Evolutionary conservation across 148 eudicot species (phyloP).

Genomic region (Silene conica): DNA sequence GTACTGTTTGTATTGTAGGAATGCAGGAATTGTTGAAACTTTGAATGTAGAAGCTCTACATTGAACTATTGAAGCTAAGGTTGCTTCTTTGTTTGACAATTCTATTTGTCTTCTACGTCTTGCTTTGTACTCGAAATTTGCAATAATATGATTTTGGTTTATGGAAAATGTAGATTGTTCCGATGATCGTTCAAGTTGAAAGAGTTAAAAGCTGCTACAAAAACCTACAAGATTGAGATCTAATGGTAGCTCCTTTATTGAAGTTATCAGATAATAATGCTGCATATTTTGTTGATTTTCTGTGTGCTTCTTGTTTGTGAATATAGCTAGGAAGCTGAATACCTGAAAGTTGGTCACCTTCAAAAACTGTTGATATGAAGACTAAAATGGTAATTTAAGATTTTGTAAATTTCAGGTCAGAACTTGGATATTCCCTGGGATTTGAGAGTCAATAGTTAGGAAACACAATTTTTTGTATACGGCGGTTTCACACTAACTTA

Average conservation of each 20-base stretch:
- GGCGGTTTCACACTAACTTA: neutral
- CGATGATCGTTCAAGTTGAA: conserved; percentile 26
- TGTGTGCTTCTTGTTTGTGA: conserved; percentile 13
- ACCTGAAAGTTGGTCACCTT: conserved; percentile 1
- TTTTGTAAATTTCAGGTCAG: neutral
- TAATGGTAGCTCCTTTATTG: conserved; percentile 18
- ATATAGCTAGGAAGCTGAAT: conserved; percentile 14
- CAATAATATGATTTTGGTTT: conserved; percentile 27
- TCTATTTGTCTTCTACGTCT: neutral
- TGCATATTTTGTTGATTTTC: conserved; percentile 1
- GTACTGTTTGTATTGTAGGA: conserved; percentile 26
- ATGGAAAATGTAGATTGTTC: conserved; percentile 26
- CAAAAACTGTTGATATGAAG: neutral
- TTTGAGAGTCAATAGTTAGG: no score
- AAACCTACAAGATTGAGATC: conserved; percentile 23
- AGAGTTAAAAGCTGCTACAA: conserved; percentile 24
- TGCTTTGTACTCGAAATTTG: conserved; percentile 1
- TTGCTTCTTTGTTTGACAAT: conserved; percentile 21
- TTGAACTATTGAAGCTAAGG: conserved; percentile 23
- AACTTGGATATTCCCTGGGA: neutral
- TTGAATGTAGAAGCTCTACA: conserved; percentile 24
- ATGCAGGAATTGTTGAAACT: conserved; percentile 29
- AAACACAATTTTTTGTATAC: no score
- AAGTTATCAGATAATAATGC: conserved; percentile 1
- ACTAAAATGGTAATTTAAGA: neutral